Evolutionary conservation across 768 basidiomycete species (phyloP), one percentile per base, ranked within the genome.

Genomic region (Tremella fuciformis): DNA sequence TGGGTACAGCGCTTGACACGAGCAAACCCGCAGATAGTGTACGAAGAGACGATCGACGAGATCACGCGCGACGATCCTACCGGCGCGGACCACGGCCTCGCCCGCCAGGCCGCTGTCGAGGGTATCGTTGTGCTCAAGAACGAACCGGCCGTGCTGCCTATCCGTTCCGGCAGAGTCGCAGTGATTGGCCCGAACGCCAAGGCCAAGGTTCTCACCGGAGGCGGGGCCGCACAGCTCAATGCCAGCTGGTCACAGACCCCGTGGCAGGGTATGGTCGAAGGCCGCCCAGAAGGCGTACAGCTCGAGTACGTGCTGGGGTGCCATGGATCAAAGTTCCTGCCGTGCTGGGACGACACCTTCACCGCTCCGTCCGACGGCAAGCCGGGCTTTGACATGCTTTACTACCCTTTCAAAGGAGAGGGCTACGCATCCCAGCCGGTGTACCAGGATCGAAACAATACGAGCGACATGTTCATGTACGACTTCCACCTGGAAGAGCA

Each of bases 61-160:
- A 53, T 54, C 39, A 67, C 63, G 1, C 19, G 66, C 16, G 40
- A 47, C 15, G 25, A 47, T 11, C 48, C 25, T 21, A 34, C 61
- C 21, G 60, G 34, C 0, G 83, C 83, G 50, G 85, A 87, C 57
- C 84, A 81, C 24, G 67, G 74, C 21, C 83, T 88, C 53, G 80
- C 82, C 51, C 78, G 87, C 44, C 78, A 80, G 57, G 71, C 86
- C 2, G 86, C 85, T 7, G 81, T 81, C 1, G 83, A 85, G 37
- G 81, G 83, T 0, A 86, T 90, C 59, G 88, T 89, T 19, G 80
- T 91, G 26, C 77, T 90, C 55, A 88, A 87, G 80, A 91, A 89
- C 69, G 80, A 85, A 3, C 71, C 76, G 48, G 73, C 74, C 16
- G 46, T 86, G 24, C 81, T 84, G 9, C 86, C 86, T 1, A 78